Evolutionary conservation across 225 moss, liverwort and hornwort genomes (phyloP).

Genomic region (Physcomitrellopsis africana): DNA sequence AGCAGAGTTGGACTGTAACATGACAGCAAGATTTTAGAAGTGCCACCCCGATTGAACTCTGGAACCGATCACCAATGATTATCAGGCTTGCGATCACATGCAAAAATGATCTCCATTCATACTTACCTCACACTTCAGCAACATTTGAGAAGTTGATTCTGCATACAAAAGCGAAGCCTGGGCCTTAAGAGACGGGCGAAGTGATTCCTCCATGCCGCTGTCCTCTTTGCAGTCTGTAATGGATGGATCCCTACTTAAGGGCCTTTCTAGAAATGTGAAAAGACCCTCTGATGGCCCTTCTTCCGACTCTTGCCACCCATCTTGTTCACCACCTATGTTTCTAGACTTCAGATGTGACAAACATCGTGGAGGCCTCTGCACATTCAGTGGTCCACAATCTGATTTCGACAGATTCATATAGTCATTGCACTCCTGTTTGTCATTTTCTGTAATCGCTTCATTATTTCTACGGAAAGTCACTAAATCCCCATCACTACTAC

Average conservation of each 20-base stretch:
- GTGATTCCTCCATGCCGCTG: slow-evolving; percentile 19
- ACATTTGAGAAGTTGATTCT: slow-evolving; percentile 30
- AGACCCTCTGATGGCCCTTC: slow-evolving; percentile 36
- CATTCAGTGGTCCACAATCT: slow-evolving; percentile 35
- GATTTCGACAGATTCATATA: slow-evolving; percentile 38
- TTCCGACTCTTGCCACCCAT: slow-evolving; percentile 46
- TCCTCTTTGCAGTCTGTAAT: slow-evolving; percentile 24
- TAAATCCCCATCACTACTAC: slow-evolving; percentile 51
- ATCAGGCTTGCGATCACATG: neutral
- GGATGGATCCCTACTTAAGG: slow-evolving; percentile 17
- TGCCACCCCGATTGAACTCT: neutral
- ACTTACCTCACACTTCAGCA: slow-evolving; percentile 48
- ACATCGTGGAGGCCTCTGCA: slow-evolving; percentile 34
- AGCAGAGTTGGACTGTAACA: neutral
- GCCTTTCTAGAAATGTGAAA: slow-evolving; percentile 35
- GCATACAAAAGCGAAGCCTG: slow-evolving; percentile 22
- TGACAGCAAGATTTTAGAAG: neutral
- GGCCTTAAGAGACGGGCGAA: slow-evolving; percentile 20
- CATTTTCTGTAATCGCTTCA: slow-evolving; percentile 12
- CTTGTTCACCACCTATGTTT: slow-evolving; percentile 50
- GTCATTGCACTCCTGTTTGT: neutral
- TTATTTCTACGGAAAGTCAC: slow-evolving; percentile 25
- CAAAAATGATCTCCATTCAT: neutral
- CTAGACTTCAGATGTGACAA: slow-evolving; percentile 44
- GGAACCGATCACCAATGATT: neutral